These are phyloP conservation scores for Monosporascus ibericus DNA, from an alignment of 2,329 filamentous ascomycete genomes.

Conservation along the genomic window DNA sequence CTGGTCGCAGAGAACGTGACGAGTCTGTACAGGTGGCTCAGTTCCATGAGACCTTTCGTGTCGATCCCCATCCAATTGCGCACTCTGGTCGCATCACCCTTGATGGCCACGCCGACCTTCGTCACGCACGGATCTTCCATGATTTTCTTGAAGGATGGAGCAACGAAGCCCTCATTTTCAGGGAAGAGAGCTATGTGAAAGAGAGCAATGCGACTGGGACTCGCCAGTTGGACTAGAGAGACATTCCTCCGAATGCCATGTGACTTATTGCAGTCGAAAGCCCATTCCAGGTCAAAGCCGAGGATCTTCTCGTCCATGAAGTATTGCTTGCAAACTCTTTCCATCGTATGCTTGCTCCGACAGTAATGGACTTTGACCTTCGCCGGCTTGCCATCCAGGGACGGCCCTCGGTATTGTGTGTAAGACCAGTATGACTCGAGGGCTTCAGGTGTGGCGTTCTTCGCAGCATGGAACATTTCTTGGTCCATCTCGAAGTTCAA, in stretches of 20 bases:
- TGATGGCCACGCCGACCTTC: conserved; percentile 74
- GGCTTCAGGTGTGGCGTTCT: conserved; percentile 36
- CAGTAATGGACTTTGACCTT: conserved; percentile 74
- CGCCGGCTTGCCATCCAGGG: conserved; percentile 34
- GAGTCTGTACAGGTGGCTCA: conserved; percentile 75
- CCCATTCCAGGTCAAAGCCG: conserved; percentile 92
- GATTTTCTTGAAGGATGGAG: conserved; percentile 63
- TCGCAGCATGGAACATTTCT: conserved; percentile 42
- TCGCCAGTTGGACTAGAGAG: conserved; percentile 78
- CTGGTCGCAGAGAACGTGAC: conserved; percentile 57
- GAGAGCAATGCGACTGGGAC: conserved; percentile 67
- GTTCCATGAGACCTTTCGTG: conserved; percentile 65
- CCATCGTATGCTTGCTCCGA: conserved; percentile 58
- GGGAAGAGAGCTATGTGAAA: conserved; percentile 71
- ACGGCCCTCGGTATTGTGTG: conserved; percentile 54
- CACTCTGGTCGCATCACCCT: conserved; percentile 64
- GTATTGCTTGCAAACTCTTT: conserved; percentile 55
- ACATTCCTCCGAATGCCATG: conserved; percentile 60
- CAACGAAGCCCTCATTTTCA: conserved; percentile 52
- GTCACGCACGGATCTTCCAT: conserved; percentile 64
- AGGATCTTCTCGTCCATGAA: conserved; percentile 66
- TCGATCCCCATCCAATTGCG: conserved; percentile 59
- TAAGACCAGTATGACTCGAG: conserved; percentile 62
- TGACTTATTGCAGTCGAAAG: conserved; percentile 38
- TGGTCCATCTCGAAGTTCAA: conserved; percentile 42